These are phyloP conservation scores for Mortierella sp. DNA, from an alignment of 371 early-diverging fungal species.

Conservation along the genomic window DNA sequence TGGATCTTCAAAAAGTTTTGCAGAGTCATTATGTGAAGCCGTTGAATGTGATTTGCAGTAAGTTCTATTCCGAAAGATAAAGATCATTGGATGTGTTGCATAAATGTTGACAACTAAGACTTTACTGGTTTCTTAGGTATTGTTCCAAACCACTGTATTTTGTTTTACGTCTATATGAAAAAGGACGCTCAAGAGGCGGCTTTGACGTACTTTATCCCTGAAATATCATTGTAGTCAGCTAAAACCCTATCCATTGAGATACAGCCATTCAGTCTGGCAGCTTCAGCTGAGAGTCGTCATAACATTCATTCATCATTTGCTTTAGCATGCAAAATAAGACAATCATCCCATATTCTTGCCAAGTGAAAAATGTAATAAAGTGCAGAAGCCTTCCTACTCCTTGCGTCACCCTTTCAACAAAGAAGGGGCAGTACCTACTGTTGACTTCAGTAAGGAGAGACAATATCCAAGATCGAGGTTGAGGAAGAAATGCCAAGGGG, in stretches of 20 bases:
- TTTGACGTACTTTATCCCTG: slow-evolving; percentile 42
- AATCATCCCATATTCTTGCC: not conserved
- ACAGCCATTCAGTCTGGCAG: not conserved
- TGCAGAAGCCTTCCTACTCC: not conserved
- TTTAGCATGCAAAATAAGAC: not conserved
- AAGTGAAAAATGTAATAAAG: not conserved
- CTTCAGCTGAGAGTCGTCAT: not conserved
- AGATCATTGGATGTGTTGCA: not conserved
- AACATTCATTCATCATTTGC: not conserved
- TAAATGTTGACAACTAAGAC: not conserved
- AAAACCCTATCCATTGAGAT: too few relatives aligned
- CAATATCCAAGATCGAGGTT: slow-evolving; percentile 8
- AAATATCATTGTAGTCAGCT: not conserved
- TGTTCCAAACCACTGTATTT: slow-evolving; percentile 30
- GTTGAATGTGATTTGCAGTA: slow-evolving; percentile 48
- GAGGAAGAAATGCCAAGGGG: slow-evolving; percentile 6
- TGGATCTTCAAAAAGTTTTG: slow-evolving; percentile 47
- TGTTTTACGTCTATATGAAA: slow-evolving; percentile 40
- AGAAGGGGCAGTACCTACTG: slow-evolving; percentile 1
- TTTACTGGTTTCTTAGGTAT: slow-evolving; percentile 8
- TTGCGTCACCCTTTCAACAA: slow-evolving; percentile 5
- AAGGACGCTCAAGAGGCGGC: slow-evolving; percentile 27
- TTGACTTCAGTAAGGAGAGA: slow-evolving; percentile 2
- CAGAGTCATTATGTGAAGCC: slow-evolving; percentile 52
- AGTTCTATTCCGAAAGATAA: not conserved